phyloP scores from a whole-genome alignment of 768 basidiomycete species.

The Tylopilus subfusipes region DNA sequence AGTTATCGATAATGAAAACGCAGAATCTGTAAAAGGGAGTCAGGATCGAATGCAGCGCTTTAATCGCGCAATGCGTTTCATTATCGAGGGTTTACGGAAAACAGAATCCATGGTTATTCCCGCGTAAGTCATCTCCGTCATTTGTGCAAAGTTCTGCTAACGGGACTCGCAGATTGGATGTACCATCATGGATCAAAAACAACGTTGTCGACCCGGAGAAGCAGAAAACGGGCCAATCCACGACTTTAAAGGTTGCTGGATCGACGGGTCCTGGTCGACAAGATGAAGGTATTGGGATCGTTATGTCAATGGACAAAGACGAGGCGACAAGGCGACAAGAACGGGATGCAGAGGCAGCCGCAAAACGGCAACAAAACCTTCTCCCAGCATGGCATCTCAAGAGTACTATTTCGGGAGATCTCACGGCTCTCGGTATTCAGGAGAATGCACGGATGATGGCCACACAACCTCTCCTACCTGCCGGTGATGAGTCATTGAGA shows the following conservation, averaged over 20 bases:
- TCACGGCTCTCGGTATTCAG: constrained; percentile 81
- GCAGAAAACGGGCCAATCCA: constrained; percentile 48
- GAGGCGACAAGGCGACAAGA: constrained; percentile 69
- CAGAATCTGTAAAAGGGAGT: constrained; percentile 77
- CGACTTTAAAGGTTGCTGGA: constrained; percentile 72
- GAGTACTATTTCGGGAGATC: constrained; percentile 90
- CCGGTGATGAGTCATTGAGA: constrained; percentile 70
- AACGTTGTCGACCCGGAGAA: constrained; percentile 64
- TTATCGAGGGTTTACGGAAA: constrained; percentile 83
- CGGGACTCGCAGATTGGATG: constrained; percentile 61
- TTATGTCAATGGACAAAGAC: constrained; percentile 88
- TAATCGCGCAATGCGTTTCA: constrained; percentile 84
- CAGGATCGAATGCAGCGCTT: constrained; percentile 97
- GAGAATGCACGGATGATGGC: constrained; percentile 57
- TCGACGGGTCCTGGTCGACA: constrained; percentile 53
- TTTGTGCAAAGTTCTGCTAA: background rate
- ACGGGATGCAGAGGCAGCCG: constrained; percentile 76
- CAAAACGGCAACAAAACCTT: constrained; percentile 85
- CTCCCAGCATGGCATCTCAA: constrained; percentile 94
- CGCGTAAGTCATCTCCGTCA: constrained; percentile 48
- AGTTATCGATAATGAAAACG: constrained; percentile 87
- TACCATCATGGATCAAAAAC: constrained; percentile 75
- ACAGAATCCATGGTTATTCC: constrained; percentile 87
- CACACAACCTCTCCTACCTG: constrained; percentile 34
- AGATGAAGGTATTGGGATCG: constrained; percentile 64